Conservation (phyloP, 371 early-diverging fungal species). For the Lichtheimia ramosa region DNA sequence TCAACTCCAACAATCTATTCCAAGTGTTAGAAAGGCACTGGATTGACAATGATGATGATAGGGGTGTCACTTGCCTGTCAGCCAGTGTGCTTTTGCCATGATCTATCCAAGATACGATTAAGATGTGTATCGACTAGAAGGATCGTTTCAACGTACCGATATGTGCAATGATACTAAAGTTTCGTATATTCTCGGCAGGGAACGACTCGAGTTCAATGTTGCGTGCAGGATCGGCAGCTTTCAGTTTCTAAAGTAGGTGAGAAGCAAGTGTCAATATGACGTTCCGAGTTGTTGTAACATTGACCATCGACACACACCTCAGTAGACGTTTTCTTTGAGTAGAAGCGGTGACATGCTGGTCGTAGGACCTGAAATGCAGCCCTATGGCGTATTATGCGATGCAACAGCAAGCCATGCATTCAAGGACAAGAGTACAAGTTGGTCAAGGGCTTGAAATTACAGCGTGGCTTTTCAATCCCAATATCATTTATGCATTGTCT, state of each 20-base stretch:
- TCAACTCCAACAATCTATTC: conserved; percentile 71
- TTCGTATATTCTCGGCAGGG: conserved; percentile 84
- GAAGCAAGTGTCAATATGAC: background rate
- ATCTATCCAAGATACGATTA: conserved; percentile 37
- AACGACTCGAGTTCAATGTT: conserved; percentile 56
- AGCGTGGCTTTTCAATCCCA: no score
- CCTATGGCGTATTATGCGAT: no score
- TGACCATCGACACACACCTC: background rate
- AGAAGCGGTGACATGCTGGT: background rate
- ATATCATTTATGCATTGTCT: no score
- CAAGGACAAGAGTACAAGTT: no score
- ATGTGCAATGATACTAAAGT: conserved; percentile 97
- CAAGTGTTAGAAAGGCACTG: background rate
- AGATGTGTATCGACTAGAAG: background rate
- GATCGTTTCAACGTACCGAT: conserved; percentile 60
- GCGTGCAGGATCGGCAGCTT: conserved; percentile 40
- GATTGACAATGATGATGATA: background rate
- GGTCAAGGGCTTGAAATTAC: no score
- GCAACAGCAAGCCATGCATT: no score
- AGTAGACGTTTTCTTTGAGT: conserved; percentile 7
- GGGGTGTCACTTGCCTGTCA: conserved; percentile 56
- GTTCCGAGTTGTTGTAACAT: background rate
- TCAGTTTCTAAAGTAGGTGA: conserved; percentile 33
- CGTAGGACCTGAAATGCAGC: background rate
- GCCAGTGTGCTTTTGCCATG: conserved; percentile 96